Evolutionary conservation across 495 filamentous ascomycete species (phyloP), one percentile per base, ranked within the genome.

Genomic region (Paragyromitra xinjiangensis): DNA sequence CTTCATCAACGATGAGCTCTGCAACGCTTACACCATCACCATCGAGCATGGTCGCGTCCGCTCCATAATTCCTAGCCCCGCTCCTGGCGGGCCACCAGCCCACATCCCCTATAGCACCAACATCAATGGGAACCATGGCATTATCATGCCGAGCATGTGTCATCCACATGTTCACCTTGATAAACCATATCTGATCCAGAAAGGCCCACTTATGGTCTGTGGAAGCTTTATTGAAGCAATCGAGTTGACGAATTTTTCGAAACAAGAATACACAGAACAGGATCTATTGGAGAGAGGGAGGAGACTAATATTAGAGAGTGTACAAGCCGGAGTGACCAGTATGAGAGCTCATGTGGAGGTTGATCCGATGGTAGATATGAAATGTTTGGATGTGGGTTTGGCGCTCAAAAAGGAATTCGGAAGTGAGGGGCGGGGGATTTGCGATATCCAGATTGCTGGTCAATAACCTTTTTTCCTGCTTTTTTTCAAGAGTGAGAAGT

Each of bases 91-190:
- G 62, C 72, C 61, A 62, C 74, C 76, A 14, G 82, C 81, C 7
- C 81, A 85, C 8, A 78, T 71, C 53, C 81, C 83, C 53, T 69
- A 39, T 66, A 70, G 19, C 56, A 71, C n/a, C 64, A 84, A 58
- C 64, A 83, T 39, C 66, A 84, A 64, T 81, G 81, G 42, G 16
- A 73, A 39, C 71, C 70, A 58, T 73, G 82, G 65, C 68, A 75
- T 91, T 8, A 75, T 91, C 2, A 80, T 86, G 8, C 91, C 92
- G 34, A 84, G 87, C 14, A 86, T 93, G 29, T 92, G 90, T 58
- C 92, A 94, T 80, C 90, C 92, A 11, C 91, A 94, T 78, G 88
- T 93, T 62, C 92, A 94, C 80, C 85, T 93, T 53, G 92, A 93
- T 81, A 93, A 94, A 83, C 88, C 89, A 51, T 94, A 90, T 80